Conservation (phyloP, 2,329 filamentous ascomycete genomes). For the Hymenoscyphus albidus region DNA sequence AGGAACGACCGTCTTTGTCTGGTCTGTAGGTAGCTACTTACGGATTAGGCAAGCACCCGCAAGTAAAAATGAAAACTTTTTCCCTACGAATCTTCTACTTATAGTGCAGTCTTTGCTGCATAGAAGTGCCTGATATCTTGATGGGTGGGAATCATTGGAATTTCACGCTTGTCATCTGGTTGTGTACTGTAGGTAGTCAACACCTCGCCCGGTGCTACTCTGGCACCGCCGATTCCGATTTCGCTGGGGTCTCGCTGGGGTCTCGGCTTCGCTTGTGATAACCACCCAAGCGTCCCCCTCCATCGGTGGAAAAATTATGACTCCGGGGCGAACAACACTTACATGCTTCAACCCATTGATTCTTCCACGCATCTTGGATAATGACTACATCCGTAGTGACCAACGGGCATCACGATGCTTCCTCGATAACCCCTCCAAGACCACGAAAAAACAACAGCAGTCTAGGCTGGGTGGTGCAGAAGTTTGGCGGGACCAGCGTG, state of each 20-base stretch:
- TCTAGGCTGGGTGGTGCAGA: constrained; percentile 76
- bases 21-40: too few relatives aligned
- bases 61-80: too few relatives aligned
- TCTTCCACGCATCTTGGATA: constrained; percentile 11
- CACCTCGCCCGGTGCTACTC: too few relatives aligned
- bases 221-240: not conserved
- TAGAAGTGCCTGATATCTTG: not conserved
- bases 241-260: not conserved
- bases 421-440: constrained; percentile 8
- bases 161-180: not conserved
- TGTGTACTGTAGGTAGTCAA: not conserved
- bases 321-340: constrained; percentile 11
- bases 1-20: too few relatives aligned
- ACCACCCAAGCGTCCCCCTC: constrained; percentile 4
- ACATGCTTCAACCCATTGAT: constrained; percentile 7
- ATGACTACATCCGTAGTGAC: constrained; percentile 22
- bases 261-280: constrained; percentile 1
- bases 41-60: too few relatives aligned
- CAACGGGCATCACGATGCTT: constrained; percentile 21
- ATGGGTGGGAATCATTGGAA: not conserved
- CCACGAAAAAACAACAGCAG: constrained; percentile 34
- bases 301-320: constrained; percentile 16
- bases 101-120: too few relatives aligned
- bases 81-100: too few relatives aligned
- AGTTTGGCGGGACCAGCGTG: constrained; percentile 92